These are phyloP conservation scores for Arthromyces matolae DNA, from an alignment of 768 basidiomycete species.

Conservation along the genomic window DNA sequence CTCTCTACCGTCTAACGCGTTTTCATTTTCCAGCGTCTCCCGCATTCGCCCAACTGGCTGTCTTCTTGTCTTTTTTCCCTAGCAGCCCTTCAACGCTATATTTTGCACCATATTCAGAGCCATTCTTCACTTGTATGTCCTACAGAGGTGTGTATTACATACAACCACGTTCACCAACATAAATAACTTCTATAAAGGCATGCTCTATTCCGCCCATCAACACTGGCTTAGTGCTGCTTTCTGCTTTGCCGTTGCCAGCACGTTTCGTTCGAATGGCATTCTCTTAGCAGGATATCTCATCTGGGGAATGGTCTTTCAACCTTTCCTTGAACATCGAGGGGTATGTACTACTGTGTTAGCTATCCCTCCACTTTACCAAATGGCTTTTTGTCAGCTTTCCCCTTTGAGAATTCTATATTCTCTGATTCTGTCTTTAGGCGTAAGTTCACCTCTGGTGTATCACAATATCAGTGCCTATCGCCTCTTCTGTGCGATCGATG, in stretches of 20 bases:
- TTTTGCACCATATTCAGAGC: slow-evolving; percentile 76
- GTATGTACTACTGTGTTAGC: slow-evolving; percentile 21
- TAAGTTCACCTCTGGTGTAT: slow-evolving; percentile 62
- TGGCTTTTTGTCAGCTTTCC: slow-evolving; percentile 32
- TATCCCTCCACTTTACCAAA: slow-evolving; percentile 2
- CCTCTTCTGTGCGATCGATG: slow-evolving; percentile 52
- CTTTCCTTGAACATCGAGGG: slow-evolving; percentile 37
- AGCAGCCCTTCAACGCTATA: slow-evolving; percentile 76
- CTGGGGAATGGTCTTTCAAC: slow-evolving; percentile 67
- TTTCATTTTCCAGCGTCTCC: slow-evolving; percentile 56
- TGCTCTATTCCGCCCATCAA: slow-evolving; percentile 48
- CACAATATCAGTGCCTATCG: slow-evolving; percentile 69
- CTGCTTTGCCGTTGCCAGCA: slow-evolving; percentile 58
- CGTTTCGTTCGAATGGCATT: slow-evolving; percentile 77
- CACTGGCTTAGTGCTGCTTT: slow-evolving; percentile 56
- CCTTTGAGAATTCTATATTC: slow-evolving; percentile 31
- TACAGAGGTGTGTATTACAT: slow-evolving; percentile 53
- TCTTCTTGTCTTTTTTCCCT: slow-evolving; percentile 70
- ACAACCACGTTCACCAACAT: neutral
- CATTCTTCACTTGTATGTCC: slow-evolving; percentile 79
- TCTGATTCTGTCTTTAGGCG: slow-evolving; percentile 38
- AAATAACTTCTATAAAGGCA: slow-evolving; percentile 36
- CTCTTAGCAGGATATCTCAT: slow-evolving; percentile 72
- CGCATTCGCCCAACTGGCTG: slow-evolving; percentile 55
- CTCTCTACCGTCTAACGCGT: slow-evolving; percentile 29